Base-by-base conservation (phyloP, 805 yeast genomes). In the Candida tammaniensis region DNA sequence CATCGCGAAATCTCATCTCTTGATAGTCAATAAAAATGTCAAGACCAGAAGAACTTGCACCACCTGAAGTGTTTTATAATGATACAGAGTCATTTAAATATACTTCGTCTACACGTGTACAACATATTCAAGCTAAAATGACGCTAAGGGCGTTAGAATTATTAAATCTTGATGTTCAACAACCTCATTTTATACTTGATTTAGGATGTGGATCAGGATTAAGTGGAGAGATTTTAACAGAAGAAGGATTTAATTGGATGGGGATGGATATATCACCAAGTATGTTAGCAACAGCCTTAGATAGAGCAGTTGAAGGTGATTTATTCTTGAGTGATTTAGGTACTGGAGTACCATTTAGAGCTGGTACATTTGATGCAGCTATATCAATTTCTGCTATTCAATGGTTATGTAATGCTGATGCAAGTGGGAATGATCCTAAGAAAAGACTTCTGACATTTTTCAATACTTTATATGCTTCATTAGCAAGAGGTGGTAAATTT, bases 41-140 rank as follows among this genome's bases (percentile, higher is more conserved):
- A 2, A 80, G 98, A 68, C 98, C 98, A 47, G 98, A 89, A 64
- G 86, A 86, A 51, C 69, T 88, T 43, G 98, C 98, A 10, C 98
- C 98, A 18, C 96, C 98, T 25, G 98, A 89, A 64, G 74, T 89
- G 40, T 93, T 91, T 56, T 93, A 93, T 59, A 84, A 88, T 69
- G 97, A 89, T 36, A 61, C 78, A 1, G 98, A 93, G 59, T 85
- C 98, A 0, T 70, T 72, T 44, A 93, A 93, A 54, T 93, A 93
- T 59, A 93, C 98, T 0, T 72, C 83, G 2, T 86, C 95, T 4
- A 84, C 96, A 4, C 93, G 98, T 72, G 96, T 93, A 31, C 98
- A 93, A 65, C 96, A 89, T 55, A 93, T 93, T 51, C 98, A 93
- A 61, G 98, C 98, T 2, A 85, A 86, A 56, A 93, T 93, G 98